Evolutionary conservation across 495 filamentous ascomycete genomes (phyloP).

Genomic region (Tuber microsphaerosporum): DNA sequence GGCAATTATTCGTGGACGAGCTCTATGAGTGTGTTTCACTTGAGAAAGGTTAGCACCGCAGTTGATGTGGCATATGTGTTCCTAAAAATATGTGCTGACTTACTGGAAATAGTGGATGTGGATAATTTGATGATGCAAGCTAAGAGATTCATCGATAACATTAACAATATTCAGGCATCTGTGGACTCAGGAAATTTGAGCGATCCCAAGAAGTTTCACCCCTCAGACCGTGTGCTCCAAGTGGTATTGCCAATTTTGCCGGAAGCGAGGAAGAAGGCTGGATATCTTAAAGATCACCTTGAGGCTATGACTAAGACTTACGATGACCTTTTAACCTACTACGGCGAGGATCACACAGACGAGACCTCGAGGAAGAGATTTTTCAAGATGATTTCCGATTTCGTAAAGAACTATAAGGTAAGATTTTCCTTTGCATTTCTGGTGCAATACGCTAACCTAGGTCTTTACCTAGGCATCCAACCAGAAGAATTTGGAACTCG

Average conservation of each 20-base stretch:
- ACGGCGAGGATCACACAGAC: slow-evolving; percentile 86
- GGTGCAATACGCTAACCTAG: slow-evolving; percentile 14
- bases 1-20: slow-evolving; percentile 81
- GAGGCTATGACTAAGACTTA: slow-evolving; percentile 87
- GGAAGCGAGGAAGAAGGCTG: slow-evolving; percentile 89
- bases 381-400: slow-evolving; percentile 87
- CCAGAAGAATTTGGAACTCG: slow-evolving; percentile 79
- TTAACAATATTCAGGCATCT: slow-evolving; percentile 83
- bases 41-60: slow-evolving; percentile 62
- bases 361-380: slow-evolving; percentile 94
- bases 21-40: slow-evolving; percentile 69
- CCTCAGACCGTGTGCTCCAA: slow-evolving; percentile 87
- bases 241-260: slow-evolving; percentile 92
- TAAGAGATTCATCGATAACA: slow-evolving; percentile 89
- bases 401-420: slow-evolving; percentile 88
- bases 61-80: not conserved
- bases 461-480: slow-evolving; percentile 60
- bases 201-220: slow-evolving; percentile 95
- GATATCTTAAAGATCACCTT: slow-evolving; percentile 88
- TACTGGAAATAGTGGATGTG: slow-evolving; percentile 53
- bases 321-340: slow-evolving; percentile 94
- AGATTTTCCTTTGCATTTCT: slow-evolving; percentile 33
- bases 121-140: slow-evolving; percentile 84
- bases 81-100: slow-evolving; percentile 9
- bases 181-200: slow-evolving; percentile 91